These are phyloP conservation scores for Cladophialophora yegresii DNA, from an alignment of 2,329 filamentous ascomycete genomes.

Conservation along the genomic window DNA sequence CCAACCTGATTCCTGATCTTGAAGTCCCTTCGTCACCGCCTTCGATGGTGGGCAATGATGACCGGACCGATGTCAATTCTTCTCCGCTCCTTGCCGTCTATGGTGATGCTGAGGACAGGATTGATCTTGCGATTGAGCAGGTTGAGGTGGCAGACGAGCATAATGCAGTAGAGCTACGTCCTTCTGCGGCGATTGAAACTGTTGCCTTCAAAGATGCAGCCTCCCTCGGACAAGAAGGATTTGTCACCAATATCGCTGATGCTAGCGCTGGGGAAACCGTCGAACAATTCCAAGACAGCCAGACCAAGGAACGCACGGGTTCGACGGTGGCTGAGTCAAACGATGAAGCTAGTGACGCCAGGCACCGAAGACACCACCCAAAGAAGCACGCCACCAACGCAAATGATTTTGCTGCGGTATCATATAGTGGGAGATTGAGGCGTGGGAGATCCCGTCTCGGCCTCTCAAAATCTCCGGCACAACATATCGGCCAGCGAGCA, in stretches of 20 bases:
- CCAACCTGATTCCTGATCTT: slow-evolving; percentile 28
- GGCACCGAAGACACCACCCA: not conserved
- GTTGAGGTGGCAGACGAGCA: not conserved
- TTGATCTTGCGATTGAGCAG: slow-evolving; percentile 22
- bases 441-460: not conserved
- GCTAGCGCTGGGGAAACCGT: not conserved
- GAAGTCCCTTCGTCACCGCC: slow-evolving; percentile 37
- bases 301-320: not conserved
- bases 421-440: not conserved
- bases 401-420: not conserved
- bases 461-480: not conserved
- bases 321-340: not conserved
- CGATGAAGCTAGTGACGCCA: not conserved
- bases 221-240: not conserved
- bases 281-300: not conserved
- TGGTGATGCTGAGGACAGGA: slow-evolving; percentile 20
- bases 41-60: slow-evolving; percentile 29
- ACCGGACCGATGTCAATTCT: slow-evolving; percentile 21
- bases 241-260: not conserved
- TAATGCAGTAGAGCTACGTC: not conserved
- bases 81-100: slow-evolving; percentile 25
- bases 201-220: not conserved
- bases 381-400: not conserved
- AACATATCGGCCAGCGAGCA: not conserved
- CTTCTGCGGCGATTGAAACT: not conserved